Evolutionary conservation across 1,284 basidiomycete species (phyloP).

Genomic region (Papiliotrema laurentii): DNA sequence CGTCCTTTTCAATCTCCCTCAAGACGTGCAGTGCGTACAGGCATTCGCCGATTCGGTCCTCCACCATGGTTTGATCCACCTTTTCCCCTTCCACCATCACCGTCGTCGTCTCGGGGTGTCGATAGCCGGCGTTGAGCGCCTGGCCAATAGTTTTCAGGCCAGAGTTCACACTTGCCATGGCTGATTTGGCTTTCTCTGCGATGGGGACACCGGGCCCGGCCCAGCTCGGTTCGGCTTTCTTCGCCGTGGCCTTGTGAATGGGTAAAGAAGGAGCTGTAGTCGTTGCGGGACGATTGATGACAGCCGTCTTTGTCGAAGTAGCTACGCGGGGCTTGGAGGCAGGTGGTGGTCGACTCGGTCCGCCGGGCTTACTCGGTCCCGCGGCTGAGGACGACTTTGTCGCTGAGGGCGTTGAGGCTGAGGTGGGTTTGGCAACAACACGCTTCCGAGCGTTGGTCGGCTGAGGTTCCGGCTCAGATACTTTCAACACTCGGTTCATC

Average conservation of each 20-base stretch:
- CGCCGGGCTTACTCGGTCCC: too few relatives aligned
- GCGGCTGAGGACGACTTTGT: neutral
- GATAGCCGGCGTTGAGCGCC: neutral
- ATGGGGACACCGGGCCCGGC: neutral
- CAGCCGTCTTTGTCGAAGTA: neutral
- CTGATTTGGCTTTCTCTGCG: neutral
- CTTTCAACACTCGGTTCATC: constrained; percentile 28
- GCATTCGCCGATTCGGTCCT: too few relatives aligned
- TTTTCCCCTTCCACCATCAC: constrained; percentile 8
- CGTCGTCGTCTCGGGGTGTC: neutral
- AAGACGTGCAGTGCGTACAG: constrained; percentile 16
- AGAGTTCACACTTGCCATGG: constrained; percentile 1
- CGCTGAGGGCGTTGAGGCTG: neutral
- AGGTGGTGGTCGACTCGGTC: too few relatives aligned
- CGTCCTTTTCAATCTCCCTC: constrained; percentile 16
- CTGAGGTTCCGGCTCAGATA: constrained; percentile 6
- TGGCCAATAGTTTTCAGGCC: neutral
- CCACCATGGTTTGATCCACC: constrained; percentile 8
- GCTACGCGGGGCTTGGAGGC: neutral
- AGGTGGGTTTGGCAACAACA: neutral
- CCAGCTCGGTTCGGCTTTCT: neutral
- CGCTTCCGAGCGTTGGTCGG: neutral
- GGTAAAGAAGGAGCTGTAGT: neutral
- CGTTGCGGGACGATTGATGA: neutral
- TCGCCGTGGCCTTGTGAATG: neutral